These are phyloP conservation scores for Rhodotorula taiwanensis DNA, from an alignment of 768 basidiomycete genomes.

Conservation along the genomic window DNA sequence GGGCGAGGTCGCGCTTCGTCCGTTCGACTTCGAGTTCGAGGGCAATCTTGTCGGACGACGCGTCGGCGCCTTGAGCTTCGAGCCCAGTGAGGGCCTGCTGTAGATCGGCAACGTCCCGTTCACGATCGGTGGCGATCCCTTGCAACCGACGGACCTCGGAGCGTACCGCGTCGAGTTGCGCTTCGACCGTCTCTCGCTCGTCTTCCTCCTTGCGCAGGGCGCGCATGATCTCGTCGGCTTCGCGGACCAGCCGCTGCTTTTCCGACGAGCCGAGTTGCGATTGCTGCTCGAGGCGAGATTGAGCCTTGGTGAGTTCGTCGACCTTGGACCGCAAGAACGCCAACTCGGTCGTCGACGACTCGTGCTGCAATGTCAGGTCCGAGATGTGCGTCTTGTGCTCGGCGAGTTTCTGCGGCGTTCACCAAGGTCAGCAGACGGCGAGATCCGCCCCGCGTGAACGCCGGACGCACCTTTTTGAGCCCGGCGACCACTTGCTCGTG, in stretches of 20 bases:
- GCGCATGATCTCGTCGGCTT: conserved; percentile 48
- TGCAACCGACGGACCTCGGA: background rate
- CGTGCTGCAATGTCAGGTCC: conserved; percentile 59
- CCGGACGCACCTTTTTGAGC: conserved; percentile 71
- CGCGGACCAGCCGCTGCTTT: conserved; percentile 48
- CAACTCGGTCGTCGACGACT: conserved; percentile 56
- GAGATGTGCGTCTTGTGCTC: conserved; percentile 60
- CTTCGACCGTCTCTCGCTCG: conserved; percentile 65
- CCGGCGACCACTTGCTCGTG: conserved; percentile 68
- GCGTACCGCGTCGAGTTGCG: conserved; percentile 56
- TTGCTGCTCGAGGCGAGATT: conserved; percentile 59
- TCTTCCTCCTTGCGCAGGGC: conserved; percentile 52
- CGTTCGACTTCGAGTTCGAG: conserved; percentile 84
- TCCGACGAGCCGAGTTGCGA: conserved; percentile 59
- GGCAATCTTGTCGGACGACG: conserved; percentile 73
- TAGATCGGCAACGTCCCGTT: conserved; percentile 44
- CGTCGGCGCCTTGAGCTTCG: conserved; percentile 75
- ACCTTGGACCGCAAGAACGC: conserved; percentile 63
- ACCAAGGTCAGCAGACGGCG: too few relatives aligned
- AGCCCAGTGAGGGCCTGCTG: conserved; percentile 63
- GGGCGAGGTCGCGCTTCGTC: conserved; percentile 71
- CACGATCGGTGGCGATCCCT: background rate
- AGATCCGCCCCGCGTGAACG: too few relatives aligned
- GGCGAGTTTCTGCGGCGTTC: conserved; percentile 73
- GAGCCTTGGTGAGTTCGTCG: conserved; percentile 60